Percentiles rank a stretch among this genome's conserved stretches.
These are phyloP conservation scores for Piper betle DNA, from an alignment of 164 flowering plant species.

Conservation along the genomic window DNA sequence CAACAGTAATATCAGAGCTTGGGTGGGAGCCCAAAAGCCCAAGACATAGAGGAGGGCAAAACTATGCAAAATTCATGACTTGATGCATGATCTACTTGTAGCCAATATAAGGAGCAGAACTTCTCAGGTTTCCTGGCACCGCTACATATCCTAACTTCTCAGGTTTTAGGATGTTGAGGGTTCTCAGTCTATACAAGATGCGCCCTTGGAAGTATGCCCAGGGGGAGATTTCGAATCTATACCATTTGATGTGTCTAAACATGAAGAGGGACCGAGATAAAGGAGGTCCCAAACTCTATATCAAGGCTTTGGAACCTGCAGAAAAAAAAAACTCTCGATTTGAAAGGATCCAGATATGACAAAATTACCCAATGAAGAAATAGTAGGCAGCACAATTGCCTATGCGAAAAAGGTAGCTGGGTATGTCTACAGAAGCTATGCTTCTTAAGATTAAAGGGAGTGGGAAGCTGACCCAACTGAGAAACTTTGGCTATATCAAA, in stretches of 20 bases:
- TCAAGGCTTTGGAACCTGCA: conserved; percentile 4
- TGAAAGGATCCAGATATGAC: neutral
- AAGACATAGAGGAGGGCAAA: neutral
- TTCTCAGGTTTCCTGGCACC: conserved; percentile 4
- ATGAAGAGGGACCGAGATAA: conserved; percentile 5
- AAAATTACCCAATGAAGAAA: conserved; percentile 3
- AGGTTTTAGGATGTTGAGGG: conserved; percentile 5
- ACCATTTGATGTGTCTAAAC: conserved; percentile 6
- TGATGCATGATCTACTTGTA: conserved; percentile 8
- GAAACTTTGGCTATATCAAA: neutral
- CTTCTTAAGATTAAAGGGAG: neutral
- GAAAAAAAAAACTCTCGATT: conserved; percentile 7
- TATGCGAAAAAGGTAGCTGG: neutral
- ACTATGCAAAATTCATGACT: conserved; percentile 7
- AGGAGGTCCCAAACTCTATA: conserved; percentile 3
- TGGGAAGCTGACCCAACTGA: conserved; percentile 5
- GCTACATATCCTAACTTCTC: neutral
- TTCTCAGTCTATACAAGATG: conserved; percentile 4
- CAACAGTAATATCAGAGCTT: too few species aligned
- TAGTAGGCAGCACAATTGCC: neutral
- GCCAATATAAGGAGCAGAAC: conserved; percentile 1
- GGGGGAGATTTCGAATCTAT: neutral
- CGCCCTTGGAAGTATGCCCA: conserved; percentile 2
- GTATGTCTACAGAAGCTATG: neutral
- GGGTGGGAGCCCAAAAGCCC: too few species aligned